These are phyloP conservation scores for Lotmaria passim DNA, from an alignment of 208 protist species.

Conservation along the genomic window DNA sequence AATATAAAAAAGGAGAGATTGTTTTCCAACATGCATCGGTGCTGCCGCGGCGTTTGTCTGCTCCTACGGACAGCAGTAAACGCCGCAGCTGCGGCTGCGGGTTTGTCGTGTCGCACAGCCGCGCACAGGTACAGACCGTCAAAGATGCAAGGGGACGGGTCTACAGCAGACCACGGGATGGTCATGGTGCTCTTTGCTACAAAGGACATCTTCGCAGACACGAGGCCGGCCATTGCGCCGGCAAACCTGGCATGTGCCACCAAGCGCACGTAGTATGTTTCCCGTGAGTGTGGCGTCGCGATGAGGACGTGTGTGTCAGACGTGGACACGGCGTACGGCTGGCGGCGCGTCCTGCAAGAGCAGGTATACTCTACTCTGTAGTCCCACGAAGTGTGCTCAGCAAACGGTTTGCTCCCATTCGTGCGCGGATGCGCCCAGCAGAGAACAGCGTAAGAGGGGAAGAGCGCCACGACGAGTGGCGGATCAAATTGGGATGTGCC, in stretches of 20 bases:
- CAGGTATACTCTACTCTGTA: slow-evolving; percentile 69
- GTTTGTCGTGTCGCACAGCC: background rate
- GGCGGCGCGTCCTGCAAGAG: slow-evolving; percentile 28
- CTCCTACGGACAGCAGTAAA: slow-evolving; percentile 1
- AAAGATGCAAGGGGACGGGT: slow-evolving; percentile 50
- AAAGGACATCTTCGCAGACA: slow-evolving; percentile 38
- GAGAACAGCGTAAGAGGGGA: slow-evolving; percentile 51
- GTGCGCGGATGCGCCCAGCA: slow-evolving; percentile 47
- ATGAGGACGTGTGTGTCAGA: slow-evolving; percentile 39
- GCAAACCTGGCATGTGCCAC: slow-evolving; percentile 35
- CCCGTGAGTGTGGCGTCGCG: slow-evolving; percentile 44
- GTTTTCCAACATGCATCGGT: slow-evolving; percentile 3
- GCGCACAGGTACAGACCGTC: slow-evolving; percentile 58
- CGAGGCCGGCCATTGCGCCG: slow-evolving; percentile 27
- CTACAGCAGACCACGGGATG: slow-evolving; percentile 43
- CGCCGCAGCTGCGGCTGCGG: no score
- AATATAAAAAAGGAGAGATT: background rate
- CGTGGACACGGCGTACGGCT: slow-evolving; percentile 33
- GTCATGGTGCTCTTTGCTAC: slow-evolving; percentile 12
- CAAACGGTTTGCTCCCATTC: background rate
- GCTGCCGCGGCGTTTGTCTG: background rate
- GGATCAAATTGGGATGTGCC: slow-evolving; percentile 12
- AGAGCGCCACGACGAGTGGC: slow-evolving; percentile 38
- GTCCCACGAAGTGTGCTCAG: slow-evolving; percentile 42
- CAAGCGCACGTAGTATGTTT: slow-evolving; percentile 62